Evolutionary conservation across 2,329 filamentous ascomycete species (phyloP), one percentile per base, ranked within the genome.

Genomic region (Anisogramma anomala): DNA sequence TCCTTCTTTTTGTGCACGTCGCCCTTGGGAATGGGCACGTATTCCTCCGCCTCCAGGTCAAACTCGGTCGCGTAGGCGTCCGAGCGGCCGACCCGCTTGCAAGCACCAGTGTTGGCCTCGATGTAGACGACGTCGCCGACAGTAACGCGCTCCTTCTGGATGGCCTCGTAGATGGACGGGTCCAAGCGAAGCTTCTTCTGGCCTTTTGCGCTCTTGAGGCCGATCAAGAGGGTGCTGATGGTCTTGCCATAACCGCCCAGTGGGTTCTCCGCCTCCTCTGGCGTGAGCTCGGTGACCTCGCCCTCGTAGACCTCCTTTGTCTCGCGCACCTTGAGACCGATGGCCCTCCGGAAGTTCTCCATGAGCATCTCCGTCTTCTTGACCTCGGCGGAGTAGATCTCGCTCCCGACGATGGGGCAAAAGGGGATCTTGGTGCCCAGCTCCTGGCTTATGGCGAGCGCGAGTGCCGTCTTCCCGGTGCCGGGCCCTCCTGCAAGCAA

Each of bases 1-100:
- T 98, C 91, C 71, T 98, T 98, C 78, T 95, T 96, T 77, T 98
- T 98, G 71, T 96, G 91, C 40, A 98, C 91, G 57, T 98, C 91
- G 44, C 91, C 91, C 69, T 98, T 98, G 43, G 91, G 91, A 49
- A 98, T 93, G 5, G 91, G 91, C 50, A 98, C 91, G 61, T 98
- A 98, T 65, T 98, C 91, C 65, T 98, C 91, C 2, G 91, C 91
- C 67, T 98, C 91, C 36, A 98, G 77, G 60, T 98, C 91, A 60
- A 98, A 98, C 61, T 98, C 91, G 38, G 91, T 98, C 20, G 88
- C 89, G 61, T 96, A 96, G 20, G 91, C 91, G 60, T 98, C 91
- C 33, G 86, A 94, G 56, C 91, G 77, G 38, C 91, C 91, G 9
- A 98, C 91, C 54, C 91, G 79, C 71, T 98, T 98, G 68, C 93